A percentile compares a stretch with the other conserved stretches of the same genome.
Conservation (phyloP, 2,329 filamentous ascomycete species). For the Penicillium glabrum region DNA sequence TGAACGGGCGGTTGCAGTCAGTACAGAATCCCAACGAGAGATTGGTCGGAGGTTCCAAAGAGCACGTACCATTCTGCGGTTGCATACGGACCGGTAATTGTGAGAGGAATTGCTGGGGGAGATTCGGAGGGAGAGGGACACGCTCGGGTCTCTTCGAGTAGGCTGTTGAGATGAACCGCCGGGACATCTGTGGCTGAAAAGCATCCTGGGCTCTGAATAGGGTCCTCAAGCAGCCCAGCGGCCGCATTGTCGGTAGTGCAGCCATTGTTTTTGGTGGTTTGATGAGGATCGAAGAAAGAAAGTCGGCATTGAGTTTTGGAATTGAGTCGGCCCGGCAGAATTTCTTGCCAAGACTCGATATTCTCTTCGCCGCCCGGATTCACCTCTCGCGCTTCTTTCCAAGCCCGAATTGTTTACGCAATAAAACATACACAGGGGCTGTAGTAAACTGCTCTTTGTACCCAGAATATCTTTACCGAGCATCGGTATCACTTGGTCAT, state of each 20-base stretch:
- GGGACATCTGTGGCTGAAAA: conserved; percentile 49
- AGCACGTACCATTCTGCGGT: conserved; percentile 37
- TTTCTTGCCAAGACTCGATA: conserved; percentile 35
- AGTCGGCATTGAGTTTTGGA: conserved; percentile 28
- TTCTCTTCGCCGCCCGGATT: conserved; percentile 26
- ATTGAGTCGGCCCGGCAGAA: conserved; percentile 36
- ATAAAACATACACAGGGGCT: background rate
- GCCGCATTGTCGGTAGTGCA: conserved; percentile 60
- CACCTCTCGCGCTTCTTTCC: conserved; percentile 8
- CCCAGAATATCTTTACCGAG: background rate
- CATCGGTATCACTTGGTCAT: conserved; percentile 22
- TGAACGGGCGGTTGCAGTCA: conserved; percentile 11
- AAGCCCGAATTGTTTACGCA: background rate
- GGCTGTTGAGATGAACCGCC: conserved; percentile 53
- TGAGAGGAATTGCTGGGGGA: conserved; percentile 43
- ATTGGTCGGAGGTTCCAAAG: background rate
- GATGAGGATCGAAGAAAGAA: conserved; percentile 18
- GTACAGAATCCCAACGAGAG: background rate
- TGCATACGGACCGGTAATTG: conserved; percentile 42
- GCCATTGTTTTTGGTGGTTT: conserved; percentile 56
- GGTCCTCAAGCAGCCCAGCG: conserved; percentile 69
- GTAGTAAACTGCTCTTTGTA: background rate
- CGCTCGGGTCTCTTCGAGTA: conserved; percentile 45
- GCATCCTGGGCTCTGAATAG: conserved; percentile 55
- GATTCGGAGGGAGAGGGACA: conserved; percentile 40